Evolutionary conservation across 75 land plant species (phyloP).

Genomic region (Sequoia sempervirens): DNA sequence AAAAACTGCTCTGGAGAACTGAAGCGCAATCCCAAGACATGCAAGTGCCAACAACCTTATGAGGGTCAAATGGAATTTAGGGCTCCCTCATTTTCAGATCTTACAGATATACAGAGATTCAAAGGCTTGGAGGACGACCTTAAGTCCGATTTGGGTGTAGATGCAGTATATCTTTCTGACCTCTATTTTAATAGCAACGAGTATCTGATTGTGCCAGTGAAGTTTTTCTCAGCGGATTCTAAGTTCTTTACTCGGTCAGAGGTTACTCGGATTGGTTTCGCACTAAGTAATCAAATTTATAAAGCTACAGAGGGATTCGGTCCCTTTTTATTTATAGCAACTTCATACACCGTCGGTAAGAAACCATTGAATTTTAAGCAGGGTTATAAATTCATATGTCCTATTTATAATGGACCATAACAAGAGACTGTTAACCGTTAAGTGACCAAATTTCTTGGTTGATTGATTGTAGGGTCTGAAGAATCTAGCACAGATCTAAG

Average conservation of each 20-base stretch:
- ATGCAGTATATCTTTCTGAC: conserved; percentile 37
- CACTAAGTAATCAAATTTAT: conserved; percentile 36
- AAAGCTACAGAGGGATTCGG: conserved; percentile 30
- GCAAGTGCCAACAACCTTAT: conserved; percentile 58
- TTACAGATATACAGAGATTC: conserved; percentile 34
- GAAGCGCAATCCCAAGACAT: conserved; percentile 49
- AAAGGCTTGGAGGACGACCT: conserved; percentile 37
- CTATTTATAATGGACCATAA: background rate
- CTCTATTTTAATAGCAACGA: conserved; percentile 42
- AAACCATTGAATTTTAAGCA: background rate
- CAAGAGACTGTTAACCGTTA: background rate
- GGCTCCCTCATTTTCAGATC: conserved; percentile 42
- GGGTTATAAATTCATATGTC: background rate
- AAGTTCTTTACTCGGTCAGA: conserved; percentile 19
- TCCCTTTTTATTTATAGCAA: conserved; percentile 27
- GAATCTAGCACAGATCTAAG: background rate
- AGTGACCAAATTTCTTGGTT: conserved; percentile 15
- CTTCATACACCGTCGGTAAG: background rate
- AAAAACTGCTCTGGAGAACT: conserved; percentile 31
- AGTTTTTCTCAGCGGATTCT: conserved; percentile 39
- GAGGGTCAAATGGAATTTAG: conserved; percentile 43
- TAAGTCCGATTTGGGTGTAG: conserved; percentile 35
- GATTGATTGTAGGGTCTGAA: background rate
- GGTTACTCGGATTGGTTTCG: conserved; percentile 16
- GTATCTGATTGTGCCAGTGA: conserved; percentile 45